Percentiles rank a stretch among this genome's conserved stretches.
These are phyloP conservation scores for Taphrina deformans DNA, from an alignment of 1,139 yeast genomes.

Conservation along the genomic window DNA sequence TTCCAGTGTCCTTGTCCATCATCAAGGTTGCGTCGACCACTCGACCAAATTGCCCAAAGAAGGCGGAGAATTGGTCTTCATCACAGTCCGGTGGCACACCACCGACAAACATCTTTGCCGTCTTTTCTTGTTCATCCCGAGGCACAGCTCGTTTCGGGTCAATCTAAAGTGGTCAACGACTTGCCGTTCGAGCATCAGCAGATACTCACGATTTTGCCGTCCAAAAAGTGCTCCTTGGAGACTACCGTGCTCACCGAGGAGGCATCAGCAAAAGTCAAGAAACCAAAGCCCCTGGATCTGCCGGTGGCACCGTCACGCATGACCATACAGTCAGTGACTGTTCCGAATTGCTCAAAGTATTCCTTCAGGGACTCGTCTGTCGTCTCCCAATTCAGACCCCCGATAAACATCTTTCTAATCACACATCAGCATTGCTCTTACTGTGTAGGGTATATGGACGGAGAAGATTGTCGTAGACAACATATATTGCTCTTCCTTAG, in stretches of 20 bases:
- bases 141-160: slow-evolving; percentile 99
- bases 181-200: background rate
- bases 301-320: slow-evolving; percentile 93
- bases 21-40: slow-evolving; percentile 95
- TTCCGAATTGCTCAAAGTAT: slow-evolving; percentile 88
- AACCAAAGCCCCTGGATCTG: slow-evolving; percentile 95
- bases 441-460: slow-evolving; percentile 44
- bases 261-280: slow-evolving; percentile 81
- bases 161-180: slow-evolving; percentile 48
- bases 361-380: slow-evolving; percentile 69
- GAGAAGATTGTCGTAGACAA: slow-evolving; percentile 16
- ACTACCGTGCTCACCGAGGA: slow-evolving; percentile 83
- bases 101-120: slow-evolving; percentile 96
- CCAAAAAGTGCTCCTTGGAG: slow-evolving; percentile 82
- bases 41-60: slow-evolving; percentile 85
- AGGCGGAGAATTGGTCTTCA: slow-evolving; percentile 83
- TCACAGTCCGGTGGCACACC: slow-evolving; percentile 96
- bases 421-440: slow-evolving; percentile 46
- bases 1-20: slow-evolving; percentile 97
- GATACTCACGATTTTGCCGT: slow-evolving; percentile 67
- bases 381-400: slow-evolving; percentile 98
- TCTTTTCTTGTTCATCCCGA: slow-evolving; percentile 94
- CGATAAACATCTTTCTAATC: slow-evolving; percentile 89
- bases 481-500: slow-evolving; percentile 42
- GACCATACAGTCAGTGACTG: slow-evolving; percentile 82